These are phyloP conservation scores for Phaeolepiota aurea DNA, from an alignment of 768 basidiomycete species.

Conservation along the genomic window DNA sequence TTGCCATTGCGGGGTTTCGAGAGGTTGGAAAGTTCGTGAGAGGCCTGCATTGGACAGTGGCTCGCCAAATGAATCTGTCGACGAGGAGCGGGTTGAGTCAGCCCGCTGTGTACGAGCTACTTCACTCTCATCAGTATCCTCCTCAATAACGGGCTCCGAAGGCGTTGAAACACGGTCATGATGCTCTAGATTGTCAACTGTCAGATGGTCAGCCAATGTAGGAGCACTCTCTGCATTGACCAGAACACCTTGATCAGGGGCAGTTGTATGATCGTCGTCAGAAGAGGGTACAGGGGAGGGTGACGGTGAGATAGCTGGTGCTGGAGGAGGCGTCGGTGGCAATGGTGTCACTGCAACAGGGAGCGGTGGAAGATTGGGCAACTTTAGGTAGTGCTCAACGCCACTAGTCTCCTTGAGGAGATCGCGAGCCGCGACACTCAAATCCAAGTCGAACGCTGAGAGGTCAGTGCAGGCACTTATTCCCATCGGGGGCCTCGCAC, in stretches of 20 bases:
- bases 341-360: conserved; percentile 6
- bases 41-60: conserved; percentile 23
- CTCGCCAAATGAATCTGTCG: conserved; percentile 44
- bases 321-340: conserved; percentile 4
- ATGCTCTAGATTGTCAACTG: not conserved
- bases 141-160: not conserved
- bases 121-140: not conserved
- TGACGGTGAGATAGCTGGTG: not conserved
- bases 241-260: no score
- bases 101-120: conserved; percentile 13
- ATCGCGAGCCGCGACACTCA: conserved; percentile 45
- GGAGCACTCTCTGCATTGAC: not conserved
- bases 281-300: not conserved
- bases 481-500: conserved; percentile 17
- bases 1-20: conserved; percentile 39
- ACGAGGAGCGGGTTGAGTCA: conserved; percentile 33
- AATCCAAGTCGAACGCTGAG: conserved; percentile 66
- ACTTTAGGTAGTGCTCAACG: conserved; percentile 58
- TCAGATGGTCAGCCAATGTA: not conserved
- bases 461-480: conserved; percentile 34
- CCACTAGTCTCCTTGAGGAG: conserved; percentile 52
- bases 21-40: conserved; percentile 28
- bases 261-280: not conserved
- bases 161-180: not conserved
- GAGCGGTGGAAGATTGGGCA: conserved; percentile 27